Conservation (phyloP, 768 basidiomycete species). For the Tulasnella sp. region DNA sequence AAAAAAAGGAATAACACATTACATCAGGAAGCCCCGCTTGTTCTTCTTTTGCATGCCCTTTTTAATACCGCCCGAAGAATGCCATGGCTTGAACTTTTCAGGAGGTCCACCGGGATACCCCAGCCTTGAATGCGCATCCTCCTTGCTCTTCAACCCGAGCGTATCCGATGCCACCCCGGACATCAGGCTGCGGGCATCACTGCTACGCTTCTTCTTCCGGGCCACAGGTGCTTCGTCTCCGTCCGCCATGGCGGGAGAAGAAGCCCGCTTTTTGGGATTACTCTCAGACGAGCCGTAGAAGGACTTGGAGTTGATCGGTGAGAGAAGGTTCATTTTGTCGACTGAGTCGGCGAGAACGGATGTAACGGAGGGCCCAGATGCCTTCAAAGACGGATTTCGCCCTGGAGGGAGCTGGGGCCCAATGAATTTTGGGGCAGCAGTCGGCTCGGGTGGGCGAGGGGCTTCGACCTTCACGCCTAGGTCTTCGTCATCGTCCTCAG, state of each 20-base stretch:
- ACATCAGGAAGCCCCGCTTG: not conserved
- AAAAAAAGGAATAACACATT: not conserved
- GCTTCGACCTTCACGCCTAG: constrained; percentile 23
- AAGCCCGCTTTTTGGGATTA: not conserved
- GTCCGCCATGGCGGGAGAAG: not conserved
- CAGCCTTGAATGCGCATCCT: not conserved
- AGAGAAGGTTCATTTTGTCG: constrained; percentile 21
- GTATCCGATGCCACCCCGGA: not conserved
- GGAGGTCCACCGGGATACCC: constrained; percentile 3
- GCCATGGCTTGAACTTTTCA: constrained; percentile 5
- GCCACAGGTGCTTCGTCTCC: not conserved
- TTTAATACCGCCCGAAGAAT: not conserved
- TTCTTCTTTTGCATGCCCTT: not conserved
- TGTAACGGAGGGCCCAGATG: not conserved
- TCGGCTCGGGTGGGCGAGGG: not conserved
- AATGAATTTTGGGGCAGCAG: constrained; percentile 12
- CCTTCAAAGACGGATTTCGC: not conserved
- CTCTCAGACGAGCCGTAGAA: constrained; percentile 2
- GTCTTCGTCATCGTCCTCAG: constrained; percentile 27
- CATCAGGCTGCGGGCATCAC: not conserved
- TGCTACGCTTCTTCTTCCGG: constrained; percentile 1
- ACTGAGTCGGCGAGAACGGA: constrained; percentile 23
- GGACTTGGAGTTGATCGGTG: constrained; percentile 17
- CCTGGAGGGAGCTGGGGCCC: constrained; percentile 8
- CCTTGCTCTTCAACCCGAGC: constrained; percentile 1